Base-by-base conservation (phyloP, 768 basidiomycete species). In the Russula ochroleuca region DNA sequence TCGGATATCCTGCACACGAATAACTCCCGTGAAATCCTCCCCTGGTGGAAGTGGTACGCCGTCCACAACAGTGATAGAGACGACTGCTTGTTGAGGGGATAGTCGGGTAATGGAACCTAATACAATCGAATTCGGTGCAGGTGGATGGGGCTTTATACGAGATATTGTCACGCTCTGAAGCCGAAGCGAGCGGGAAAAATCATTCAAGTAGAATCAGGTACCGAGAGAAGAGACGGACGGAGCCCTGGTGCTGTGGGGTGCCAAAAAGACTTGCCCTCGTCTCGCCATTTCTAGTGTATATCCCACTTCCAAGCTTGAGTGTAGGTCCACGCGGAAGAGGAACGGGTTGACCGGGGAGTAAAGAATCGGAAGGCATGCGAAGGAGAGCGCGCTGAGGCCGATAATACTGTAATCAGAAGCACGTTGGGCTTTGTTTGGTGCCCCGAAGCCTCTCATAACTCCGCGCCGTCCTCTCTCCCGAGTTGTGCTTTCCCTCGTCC, bases 11-110 rank as follows among this genome's bases (percentile, higher is more conserved):
- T 95, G 92, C 6, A 81, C 79, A 38, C 94, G 85, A 67, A 97
- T 91, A 23, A 96, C 87, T 5, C 94, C 94, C 0, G 82, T 85
- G 69, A 94, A 96, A 69, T 96, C 94, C 72, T 95, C 93, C 33
- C 92, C 90, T 9, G 79, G 75, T 41, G 91, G 86, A 52, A 94
- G 78, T 1, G 92, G 91, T 15, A 89, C 78, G 17, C 89, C 92
- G 70, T 97, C 93, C 45, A 95, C 92, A 8, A 93, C 88, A 25
- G 86, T 83, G 67, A 97, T 93, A 2, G 90, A 86, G 21, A 97
- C 75, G 58, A 85, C 79, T 1, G 94, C 94, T 73, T 95, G 92
- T 63, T 85, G 73, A 1, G 94, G 92, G 0, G 91, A 91, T 52
- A 96, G 78, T 14, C 94, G 86, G 6, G 87, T 89, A 35, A 97